Conservation (phyloP, 352 stramenopile species). For the Phytophthora cajani region DNA sequence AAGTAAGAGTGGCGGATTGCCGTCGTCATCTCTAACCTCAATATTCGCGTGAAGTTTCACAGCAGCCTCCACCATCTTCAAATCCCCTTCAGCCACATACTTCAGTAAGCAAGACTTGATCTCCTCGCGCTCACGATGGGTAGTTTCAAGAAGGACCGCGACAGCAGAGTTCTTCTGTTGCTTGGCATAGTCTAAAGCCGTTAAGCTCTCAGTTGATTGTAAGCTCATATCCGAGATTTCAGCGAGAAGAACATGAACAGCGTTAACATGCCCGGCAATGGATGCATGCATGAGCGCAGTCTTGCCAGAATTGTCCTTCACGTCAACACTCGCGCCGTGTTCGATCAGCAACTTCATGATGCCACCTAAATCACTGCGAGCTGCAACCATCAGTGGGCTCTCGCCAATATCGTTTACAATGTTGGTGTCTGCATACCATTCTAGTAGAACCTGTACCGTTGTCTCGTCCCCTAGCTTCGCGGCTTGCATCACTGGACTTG, state of each 20-base stretch:
- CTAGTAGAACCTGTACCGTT: neutral
- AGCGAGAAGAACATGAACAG: neutral
- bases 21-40: neutral
- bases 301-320: conserved; percentile 2
- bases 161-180: neutral
- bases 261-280: neutral
- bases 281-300: neutral
- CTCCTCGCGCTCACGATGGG: neutral
- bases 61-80: neutral
- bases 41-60: neutral
- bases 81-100: neutral
- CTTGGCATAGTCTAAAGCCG: conserved; percentile 1
- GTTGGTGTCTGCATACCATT: conserved; percentile 4
- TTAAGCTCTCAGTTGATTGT: neutral
- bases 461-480: neutral
- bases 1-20: neutral
- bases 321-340: neutral
- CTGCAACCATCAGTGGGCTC: neutral
- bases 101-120: neutral
- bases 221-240: neutral
- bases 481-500: neutral
- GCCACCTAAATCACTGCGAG: neutral
- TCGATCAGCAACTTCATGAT: neutral
- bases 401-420: neutral
- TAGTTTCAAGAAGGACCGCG: neutral